Conservation (phyloP, 352 stramenopile genomes). For the Phytophthora cactorum region DNA sequence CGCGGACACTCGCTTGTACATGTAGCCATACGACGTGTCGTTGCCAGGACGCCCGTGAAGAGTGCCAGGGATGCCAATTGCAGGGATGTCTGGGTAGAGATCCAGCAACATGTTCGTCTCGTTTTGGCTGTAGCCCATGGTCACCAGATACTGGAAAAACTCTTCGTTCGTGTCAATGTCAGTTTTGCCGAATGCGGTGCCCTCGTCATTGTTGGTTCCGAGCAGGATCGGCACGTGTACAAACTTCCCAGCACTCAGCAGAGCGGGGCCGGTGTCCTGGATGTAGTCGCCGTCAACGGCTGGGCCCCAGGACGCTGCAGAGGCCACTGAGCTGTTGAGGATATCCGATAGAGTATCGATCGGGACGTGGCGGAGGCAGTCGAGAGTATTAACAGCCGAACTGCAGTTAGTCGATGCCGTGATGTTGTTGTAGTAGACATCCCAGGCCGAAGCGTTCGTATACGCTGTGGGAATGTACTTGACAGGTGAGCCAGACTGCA, state of each 20-base stretch:
- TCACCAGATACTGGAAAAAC: slow-evolving; percentile 24
- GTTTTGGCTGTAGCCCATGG: slow-evolving; percentile 20
- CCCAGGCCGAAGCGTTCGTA: slow-evolving; percentile 14
- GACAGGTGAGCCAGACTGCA: slow-evolving; percentile 27
- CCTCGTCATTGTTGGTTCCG: slow-evolving; percentile 37
- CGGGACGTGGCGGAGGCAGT: slow-evolving; percentile 35
- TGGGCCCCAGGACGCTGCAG: slow-evolving; percentile 19
- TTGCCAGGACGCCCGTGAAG: slow-evolving; percentile 16
- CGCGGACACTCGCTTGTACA: slow-evolving; percentile 30
- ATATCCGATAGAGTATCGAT: slow-evolving; percentile 17
- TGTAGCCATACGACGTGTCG: slow-evolving; percentile 12
- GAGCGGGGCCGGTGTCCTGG: slow-evolving; percentile 5
- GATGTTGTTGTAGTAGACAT: slow-evolving; percentile 37
- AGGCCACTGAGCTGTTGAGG: slow-evolving; percentile 32
- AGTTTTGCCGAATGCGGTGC: slow-evolving; percentile 18
- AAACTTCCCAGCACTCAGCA: slow-evolving; percentile 35
- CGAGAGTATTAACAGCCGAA: slow-evolving; percentile 18
- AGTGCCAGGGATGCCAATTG: slow-evolving; percentile 19
- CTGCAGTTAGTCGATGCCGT: slow-evolving; percentile 29
- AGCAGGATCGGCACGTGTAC: slow-evolving; percentile 41
- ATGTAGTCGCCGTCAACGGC: slow-evolving; percentile 40
- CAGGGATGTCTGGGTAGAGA: slow-evolving; percentile 29
- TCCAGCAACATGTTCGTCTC: slow-evolving; percentile 9
- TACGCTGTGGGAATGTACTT: slow-evolving; percentile 9
- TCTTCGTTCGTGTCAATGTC: slow-evolving; percentile 29